Percentiles rank a stretch among this genome's conserved stretches.
Evolutionary conservation across 148 eudicot species (phyloP).

Genomic region (Chenopodium formosanum): DNA sequence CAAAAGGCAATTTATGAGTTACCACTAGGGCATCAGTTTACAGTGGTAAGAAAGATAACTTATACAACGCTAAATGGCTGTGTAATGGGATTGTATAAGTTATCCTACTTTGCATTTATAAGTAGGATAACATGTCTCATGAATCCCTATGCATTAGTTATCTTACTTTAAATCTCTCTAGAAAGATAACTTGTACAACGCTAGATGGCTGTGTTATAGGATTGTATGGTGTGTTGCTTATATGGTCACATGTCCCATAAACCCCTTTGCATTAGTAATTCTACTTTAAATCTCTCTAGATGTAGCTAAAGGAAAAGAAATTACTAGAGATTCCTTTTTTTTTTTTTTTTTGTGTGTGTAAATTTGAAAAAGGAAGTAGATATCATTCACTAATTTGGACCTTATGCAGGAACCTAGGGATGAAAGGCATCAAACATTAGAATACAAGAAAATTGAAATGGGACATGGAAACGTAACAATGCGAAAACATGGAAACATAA

Average conservation of each 20-base stretch:
- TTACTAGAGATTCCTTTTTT: neutral
- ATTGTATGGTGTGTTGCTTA: neutral
- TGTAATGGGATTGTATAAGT: neutral
- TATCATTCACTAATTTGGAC: neutral
- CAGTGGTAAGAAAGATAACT: neutral
- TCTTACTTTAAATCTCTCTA: too few species aligned
- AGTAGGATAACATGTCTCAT: too few species aligned
- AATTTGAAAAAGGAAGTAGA: neutral
- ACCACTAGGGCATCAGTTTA: neutral
- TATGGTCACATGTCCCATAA: too few species aligned
- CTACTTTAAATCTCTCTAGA: neutral
- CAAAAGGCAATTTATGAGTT: neutral
- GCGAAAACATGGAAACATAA: neutral
- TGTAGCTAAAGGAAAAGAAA: neutral
- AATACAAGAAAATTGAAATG: too few species aligned
- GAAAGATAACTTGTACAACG: neutral
- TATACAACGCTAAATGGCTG: neutral
- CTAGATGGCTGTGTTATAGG: neutral
- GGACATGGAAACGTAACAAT: neutral
- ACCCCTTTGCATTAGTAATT: too few species aligned
- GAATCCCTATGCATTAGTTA: too few species aligned
- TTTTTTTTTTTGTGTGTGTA: neutral
- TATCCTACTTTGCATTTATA: too few species aligned
- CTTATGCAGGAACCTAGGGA: neutral
- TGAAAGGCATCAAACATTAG: neutral